Evolutionary conservation across 495 filamentous ascomycete genomes (phyloP).

Genomic region (Glarea lozoyensis): DNA sequence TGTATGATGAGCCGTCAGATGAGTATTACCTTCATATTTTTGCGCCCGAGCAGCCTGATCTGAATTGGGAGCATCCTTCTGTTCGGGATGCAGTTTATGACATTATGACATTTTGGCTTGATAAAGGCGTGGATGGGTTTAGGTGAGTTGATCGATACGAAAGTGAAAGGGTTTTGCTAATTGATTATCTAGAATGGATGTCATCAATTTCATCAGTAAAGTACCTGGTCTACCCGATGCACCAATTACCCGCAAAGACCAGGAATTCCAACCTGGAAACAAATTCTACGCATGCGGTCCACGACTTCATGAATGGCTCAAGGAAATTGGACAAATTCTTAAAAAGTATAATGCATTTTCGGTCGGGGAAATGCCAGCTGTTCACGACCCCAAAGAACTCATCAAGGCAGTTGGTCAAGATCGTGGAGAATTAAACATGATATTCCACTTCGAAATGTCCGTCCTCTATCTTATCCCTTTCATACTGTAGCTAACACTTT

Average conservation of each 20-base stretch:
- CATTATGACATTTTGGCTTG: conserved; percentile 62
- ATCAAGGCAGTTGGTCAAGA: conserved; percentile 49
- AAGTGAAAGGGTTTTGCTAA: not conserved
- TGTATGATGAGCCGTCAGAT: conserved; percentile 50
- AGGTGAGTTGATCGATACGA: conserved; percentile 35
- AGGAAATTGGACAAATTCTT: conserved; percentile 47
- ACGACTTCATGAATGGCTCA: conserved; percentile 49
- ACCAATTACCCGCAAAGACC: conserved; percentile 39
- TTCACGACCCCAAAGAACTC: conserved; percentile 47
- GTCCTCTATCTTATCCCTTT: conserved; percentile 40
- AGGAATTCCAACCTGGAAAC: conserved; percentile 29
- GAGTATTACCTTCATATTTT: conserved; percentile 69
- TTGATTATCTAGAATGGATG: conserved; percentile 13
- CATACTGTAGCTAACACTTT: conserved; percentile 42
- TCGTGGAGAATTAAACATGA: conserved; percentile 62
- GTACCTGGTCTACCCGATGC: conserved; percentile 51
- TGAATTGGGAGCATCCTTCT: conserved; percentile 64
- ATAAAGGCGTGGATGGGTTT: conserved; percentile 61
- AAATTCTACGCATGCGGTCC: conserved; percentile 48
- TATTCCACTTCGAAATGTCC: conserved; percentile 62
- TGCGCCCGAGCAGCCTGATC: conserved; percentile 55
- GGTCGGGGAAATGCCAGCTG: conserved; percentile 64
- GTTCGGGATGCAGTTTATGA: conserved; percentile 57
- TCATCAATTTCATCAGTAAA: conserved; percentile 36
- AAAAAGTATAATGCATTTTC: conserved; percentile 58